Percentiles rank a stretch among this genome's conserved stretches.
These are phyloP conservation scores for Globisporangium recalcitrans DNA, from an alignment of 352 stramenopile species.

Conservation along the genomic window DNA sequence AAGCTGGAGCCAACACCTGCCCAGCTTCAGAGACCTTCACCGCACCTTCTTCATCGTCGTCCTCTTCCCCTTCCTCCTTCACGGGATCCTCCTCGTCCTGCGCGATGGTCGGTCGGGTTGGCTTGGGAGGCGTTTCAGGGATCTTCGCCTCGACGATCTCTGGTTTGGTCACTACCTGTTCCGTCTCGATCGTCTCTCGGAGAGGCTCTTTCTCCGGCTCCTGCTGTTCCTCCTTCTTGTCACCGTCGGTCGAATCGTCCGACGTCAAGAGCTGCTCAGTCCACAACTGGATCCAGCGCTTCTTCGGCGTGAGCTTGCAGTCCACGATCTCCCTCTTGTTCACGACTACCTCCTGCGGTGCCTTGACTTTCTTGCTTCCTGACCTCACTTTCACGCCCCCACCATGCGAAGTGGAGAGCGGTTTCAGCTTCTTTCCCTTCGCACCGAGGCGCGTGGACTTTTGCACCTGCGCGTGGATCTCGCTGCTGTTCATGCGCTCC, in stretches of 20 bases:
- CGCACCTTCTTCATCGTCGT: constrained; percentile 4
- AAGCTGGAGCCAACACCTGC: background rate
- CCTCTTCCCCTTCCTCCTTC: constrained; percentile 6
- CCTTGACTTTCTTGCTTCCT: constrained; percentile 17
- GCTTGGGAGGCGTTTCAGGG: background rate
- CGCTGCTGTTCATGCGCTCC: constrained; percentile 17
- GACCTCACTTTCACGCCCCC: constrained; percentile 7
- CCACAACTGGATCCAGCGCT: constrained; percentile 75
- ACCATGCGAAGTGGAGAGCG: constrained; percentile 20
- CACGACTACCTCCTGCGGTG: constrained; percentile 3
- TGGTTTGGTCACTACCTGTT: background rate
- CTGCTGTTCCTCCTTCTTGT: background rate
- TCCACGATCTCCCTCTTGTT: constrained; percentile 16
- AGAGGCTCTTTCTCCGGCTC: constrained; percentile 16
- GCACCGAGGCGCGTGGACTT: constrained; percentile 12
- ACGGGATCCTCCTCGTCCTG: constrained; percentile 3
- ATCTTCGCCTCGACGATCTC: constrained; percentile 2
- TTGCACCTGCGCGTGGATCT: constrained; percentile 29
- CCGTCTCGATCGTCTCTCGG: background rate
- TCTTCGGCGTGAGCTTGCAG: constrained; percentile 61
- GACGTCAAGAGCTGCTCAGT: constrained; percentile 38
- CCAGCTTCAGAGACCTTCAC: constrained; percentile 4
- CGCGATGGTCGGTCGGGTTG: constrained; percentile 10
- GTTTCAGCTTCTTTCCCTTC: constrained; percentile 37
- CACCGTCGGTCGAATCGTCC: background rate